Base-by-base conservation (phyloP, 192 early-diverging fungal species). In the Entomortierella lignicola region DNA sequence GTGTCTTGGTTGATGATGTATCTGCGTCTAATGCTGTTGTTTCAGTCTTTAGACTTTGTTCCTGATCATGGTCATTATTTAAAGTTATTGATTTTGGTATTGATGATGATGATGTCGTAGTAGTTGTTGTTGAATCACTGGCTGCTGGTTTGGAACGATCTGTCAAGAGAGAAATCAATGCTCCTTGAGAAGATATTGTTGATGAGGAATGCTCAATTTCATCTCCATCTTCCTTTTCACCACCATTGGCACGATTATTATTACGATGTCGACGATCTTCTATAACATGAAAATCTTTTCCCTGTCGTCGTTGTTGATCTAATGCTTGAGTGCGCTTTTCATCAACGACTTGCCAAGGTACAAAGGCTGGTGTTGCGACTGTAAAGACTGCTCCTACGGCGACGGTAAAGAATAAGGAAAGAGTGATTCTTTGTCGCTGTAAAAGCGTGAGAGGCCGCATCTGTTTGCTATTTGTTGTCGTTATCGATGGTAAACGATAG, bases 291-390 rank as follows among this genome's bases (percentile, higher is more conserved):
- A 79, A 79, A 55, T 79, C 75, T 42, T 66, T 79, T 42, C 67
- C 67, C 29, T 79, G 75, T 8, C 58, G 66, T 17, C 75, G 75
- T 31, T 83, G 70, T 32, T 80, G 82, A 32, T 79, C 63, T 56
- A 80, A 55, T 25, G 75, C 75, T 62, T 79, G 67, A 20, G 75
- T 67, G 34, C 75, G 66, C 43, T 84, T 84, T 29, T 83, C 48
- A 43, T 88, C 83, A n/a, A 86, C 81, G 11, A 84, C 86, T 17
- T 85, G 83, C 69, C 86, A 88, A 0, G 86, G 85, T 17, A 86
- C 84, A 31, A 88, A 59, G 6, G 86, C 83, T 18, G 86, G 86
- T 29, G 80, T 42, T 27, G 86, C 86, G 0, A 88, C 86, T 3
- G 86, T 86, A 29, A 84, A 64, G 8, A 88, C 82, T 11, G 83